phyloP scores from a whole-genome alignment of 2,329 filamentous ascomycete genomes.

The Dactylellina haptotyla region DNA sequence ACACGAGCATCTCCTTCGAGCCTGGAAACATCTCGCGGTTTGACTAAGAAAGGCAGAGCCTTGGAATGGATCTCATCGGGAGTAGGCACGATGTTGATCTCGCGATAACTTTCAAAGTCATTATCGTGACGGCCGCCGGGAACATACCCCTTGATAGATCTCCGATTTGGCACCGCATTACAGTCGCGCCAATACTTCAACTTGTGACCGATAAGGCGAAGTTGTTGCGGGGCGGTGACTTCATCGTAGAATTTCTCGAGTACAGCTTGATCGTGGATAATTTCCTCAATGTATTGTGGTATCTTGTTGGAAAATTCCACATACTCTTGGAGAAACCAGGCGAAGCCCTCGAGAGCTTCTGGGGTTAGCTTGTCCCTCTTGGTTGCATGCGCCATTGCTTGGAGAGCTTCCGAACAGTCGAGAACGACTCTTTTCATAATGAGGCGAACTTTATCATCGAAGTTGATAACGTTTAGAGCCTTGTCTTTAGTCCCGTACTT shows the following conservation, averaged over 20 bases:
- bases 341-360: constrained; percentile 27
- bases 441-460: constrained; percentile 30
- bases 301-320: neutral
- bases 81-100: constrained; percentile 74
- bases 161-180: neutral
- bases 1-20: constrained; percentile 61
- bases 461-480: constrained; percentile 7
- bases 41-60: constrained; percentile 68
- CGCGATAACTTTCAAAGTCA: constrained; percentile 71
- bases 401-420: neutral
- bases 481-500: neutral
- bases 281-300: constrained; percentile 4
- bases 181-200: constrained; percentile 40
- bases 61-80: constrained; percentile 70
- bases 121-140: constrained; percentile 80
- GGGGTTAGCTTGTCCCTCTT: constrained; percentile 7
- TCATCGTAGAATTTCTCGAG: constrained; percentile 19
- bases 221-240: neutral
- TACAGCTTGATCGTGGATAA: constrained; percentile 1
- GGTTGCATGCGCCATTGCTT: neutral
- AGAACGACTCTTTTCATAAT: constrained; percentile 13
- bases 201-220: constrained; percentile 19
- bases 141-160: neutral
- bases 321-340: constrained; percentile 28
- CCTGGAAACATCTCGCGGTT: constrained; percentile 62